Evolutionary conservation across 2,329 filamentous ascomycete genomes (phyloP).

Genomic region (Talaromyces pinophilus): DNA sequence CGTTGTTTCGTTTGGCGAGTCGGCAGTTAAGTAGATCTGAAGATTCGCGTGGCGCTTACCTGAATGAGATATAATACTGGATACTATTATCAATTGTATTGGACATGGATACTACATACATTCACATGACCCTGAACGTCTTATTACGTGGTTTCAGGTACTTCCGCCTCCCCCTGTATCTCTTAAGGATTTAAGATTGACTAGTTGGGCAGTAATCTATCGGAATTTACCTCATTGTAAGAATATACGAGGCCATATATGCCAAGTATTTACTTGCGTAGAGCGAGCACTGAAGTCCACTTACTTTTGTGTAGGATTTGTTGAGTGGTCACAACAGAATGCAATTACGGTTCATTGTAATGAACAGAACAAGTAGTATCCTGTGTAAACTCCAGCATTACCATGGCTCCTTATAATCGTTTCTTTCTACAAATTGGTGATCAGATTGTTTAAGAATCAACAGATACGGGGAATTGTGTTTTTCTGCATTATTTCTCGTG

Average conservation of each 20-base stretch:
- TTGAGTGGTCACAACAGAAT: background rate
- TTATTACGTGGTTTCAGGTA: background rate
- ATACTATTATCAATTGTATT: background rate
- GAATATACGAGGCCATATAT: background rate
- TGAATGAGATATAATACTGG: background rate
- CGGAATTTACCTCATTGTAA: background rate
- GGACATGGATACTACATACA: background rate
- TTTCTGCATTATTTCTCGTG: background rate
- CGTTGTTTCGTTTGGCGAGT: background rate
- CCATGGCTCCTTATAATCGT: background rate
- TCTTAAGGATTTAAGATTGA: background rate
- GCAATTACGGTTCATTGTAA: background rate
- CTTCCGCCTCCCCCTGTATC: background rate
- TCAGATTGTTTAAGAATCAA: background rate
- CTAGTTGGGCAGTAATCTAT: background rate
- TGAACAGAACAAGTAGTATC: background rate
- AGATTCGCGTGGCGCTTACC: constrained; percentile 1
- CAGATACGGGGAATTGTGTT: background rate
- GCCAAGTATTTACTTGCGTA: background rate
- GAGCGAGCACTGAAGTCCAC: background rate
- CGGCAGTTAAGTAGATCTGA: background rate
- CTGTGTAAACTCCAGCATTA: background rate
- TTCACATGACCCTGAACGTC: background rate
- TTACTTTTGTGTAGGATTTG: background rate
- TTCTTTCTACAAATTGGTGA: background rate